Base-by-base conservation (phyloP, 2,329 filamentous ascomycete species). In the Calonectria hongkongensis region DNA sequence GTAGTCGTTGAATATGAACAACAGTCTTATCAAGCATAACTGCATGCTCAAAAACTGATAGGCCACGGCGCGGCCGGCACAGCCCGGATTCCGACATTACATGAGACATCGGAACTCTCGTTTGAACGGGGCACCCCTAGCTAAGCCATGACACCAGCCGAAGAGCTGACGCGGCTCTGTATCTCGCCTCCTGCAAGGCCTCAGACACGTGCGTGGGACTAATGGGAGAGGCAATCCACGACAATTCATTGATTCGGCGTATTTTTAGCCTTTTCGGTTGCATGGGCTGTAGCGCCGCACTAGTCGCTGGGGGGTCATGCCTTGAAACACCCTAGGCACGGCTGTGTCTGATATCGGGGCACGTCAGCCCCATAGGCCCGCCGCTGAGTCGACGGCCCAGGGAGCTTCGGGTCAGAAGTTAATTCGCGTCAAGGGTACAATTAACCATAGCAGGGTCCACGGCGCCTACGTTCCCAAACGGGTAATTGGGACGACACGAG, bases 311-410 rank as follows among this genome's bases (percentile, higher is more conserved):
- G 30, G 30, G 21, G 33, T 33, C 13, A 15, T 58, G 3, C 16
- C 15, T 4, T 60, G 54, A 60, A 60, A 60, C 54, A 16, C 33
- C 21, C 54, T 60, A 60, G 16, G 25, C 36, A 60, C 30, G 54
- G n/a, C 54, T 58, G 33, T 36, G 54, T 60, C 33, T 60, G 54
- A 28, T 41, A 39, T 60, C 21, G 36, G 18, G n/a, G 54, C 54
- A 39, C 25, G 54, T 41, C 54, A 60, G 39, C 54, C 54, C 39
- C 33, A 16, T 25, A 21, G n/a, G 54, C 36, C 54, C 12, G 33
- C 54, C 13, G 4, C 6, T 16, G 30, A 27, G n/a, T 12, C 33
- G 33, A 12, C 51, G 7, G 4, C 16, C 9, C 13, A 25, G 12
- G 30, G 12, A 36, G 10, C 18, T n/a, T n/a, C 28, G 33, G 54